These are phyloP conservation scores for Furcasterigmium sp. DNA, from an alignment of 2,329 filamentous ascomycete genomes.

Conservation along the genomic window DNA sequence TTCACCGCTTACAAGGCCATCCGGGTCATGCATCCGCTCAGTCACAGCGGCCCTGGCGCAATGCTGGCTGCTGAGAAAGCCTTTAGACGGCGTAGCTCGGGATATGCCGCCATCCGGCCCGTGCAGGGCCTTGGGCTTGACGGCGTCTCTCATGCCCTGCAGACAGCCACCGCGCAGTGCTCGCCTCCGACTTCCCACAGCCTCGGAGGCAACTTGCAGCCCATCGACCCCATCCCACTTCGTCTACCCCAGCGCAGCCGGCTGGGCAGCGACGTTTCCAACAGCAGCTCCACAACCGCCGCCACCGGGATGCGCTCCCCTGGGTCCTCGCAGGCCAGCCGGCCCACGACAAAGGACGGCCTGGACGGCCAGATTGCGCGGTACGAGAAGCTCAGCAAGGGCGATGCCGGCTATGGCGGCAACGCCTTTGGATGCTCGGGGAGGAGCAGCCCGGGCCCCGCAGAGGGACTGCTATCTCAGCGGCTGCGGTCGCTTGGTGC, in stretches of 20 bases:
- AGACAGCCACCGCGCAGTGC: slow-evolving; percentile 10
- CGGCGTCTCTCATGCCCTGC: slow-evolving; percentile 4
- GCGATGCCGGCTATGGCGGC: slow-evolving; percentile 58
- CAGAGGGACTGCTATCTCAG: slow-evolving; percentile 66
- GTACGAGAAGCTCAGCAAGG: slow-evolving; percentile 66
- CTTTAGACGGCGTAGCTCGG: slow-evolving; percentile 51
- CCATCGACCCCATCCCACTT: slow-evolving; percentile 44
- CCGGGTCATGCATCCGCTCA: slow-evolving; percentile 40
- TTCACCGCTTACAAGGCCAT: slow-evolving; percentile 79
- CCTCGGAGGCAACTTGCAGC: slow-evolving; percentile 22
- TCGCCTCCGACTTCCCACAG: slow-evolving; percentile 18
- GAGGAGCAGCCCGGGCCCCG: slow-evolving; percentile 33
- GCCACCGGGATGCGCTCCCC: slow-evolving; percentile 17
- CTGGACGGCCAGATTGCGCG: slow-evolving; percentile 21
- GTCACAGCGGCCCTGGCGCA: slow-evolving; percentile 35
- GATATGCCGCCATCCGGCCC: slow-evolving; percentile 31
- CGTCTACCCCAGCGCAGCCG: slow-evolving; percentile 31
- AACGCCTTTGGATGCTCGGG: slow-evolving; percentile 39
- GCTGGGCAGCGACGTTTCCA: slow-evolving; percentile 24
- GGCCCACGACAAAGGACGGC: slow-evolving; percentile 28
- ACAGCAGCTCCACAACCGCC: slow-evolving; percentile 16
- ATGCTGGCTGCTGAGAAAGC: slow-evolving; percentile 55
- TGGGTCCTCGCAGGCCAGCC: slow-evolving; percentile 20
- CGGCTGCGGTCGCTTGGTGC: slow-evolving; percentile 57
- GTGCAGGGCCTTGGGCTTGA: slow-evolving; percentile 30